phyloP scores from a whole-genome alignment of 768 basidiomycete genomes.

The Phallus indusiatus region DNA sequence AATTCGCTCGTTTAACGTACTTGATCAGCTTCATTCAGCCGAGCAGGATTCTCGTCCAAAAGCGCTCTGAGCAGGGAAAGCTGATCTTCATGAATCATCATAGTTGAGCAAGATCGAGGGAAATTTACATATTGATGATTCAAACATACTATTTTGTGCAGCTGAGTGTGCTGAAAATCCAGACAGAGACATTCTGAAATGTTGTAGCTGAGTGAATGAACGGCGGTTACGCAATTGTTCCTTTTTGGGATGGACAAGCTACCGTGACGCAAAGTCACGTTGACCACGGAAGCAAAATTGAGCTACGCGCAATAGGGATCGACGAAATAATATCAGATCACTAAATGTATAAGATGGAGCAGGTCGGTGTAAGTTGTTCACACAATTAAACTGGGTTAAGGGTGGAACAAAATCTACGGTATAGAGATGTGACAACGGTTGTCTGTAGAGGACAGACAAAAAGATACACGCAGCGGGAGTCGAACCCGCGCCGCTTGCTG shows the following conservation, averaged over 20 bases:
- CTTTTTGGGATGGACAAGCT: neutral
- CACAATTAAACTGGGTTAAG: too few relatives aligned
- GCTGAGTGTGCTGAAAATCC: constrained; percentile 50
- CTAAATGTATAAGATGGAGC: too few relatives aligned
- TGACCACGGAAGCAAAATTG: neutral
- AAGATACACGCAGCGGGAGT: neutral
- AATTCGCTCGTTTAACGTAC: constrained; percentile 27
- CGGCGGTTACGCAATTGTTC: neutral
- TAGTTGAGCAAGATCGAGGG: neutral
- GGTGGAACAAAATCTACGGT: too few relatives aligned
- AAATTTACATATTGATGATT: neutral
- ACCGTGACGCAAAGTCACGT: too few relatives aligned
- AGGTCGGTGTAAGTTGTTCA: too few relatives aligned
- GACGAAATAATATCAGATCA: too few relatives aligned
- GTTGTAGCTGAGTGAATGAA: neutral
- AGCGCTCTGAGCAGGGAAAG: constrained; percentile 59
- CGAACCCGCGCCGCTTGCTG: constrained; percentile 1
- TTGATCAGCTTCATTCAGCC: constrained; percentile 52
- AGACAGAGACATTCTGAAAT: constrained; percentile 30
- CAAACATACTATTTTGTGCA: constrained; percentile 52
- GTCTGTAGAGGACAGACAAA: neutral
- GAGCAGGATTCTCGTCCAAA: constrained; percentile 48
- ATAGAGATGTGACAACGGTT: neutral
- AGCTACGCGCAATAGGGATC: neutral
- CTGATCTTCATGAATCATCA: constrained; percentile 46